Evolutionary conservation across 139 green algal genomes (phyloP), one percentile per base, ranked within the genome.

Genomic region (Volvox africanus): DNA sequence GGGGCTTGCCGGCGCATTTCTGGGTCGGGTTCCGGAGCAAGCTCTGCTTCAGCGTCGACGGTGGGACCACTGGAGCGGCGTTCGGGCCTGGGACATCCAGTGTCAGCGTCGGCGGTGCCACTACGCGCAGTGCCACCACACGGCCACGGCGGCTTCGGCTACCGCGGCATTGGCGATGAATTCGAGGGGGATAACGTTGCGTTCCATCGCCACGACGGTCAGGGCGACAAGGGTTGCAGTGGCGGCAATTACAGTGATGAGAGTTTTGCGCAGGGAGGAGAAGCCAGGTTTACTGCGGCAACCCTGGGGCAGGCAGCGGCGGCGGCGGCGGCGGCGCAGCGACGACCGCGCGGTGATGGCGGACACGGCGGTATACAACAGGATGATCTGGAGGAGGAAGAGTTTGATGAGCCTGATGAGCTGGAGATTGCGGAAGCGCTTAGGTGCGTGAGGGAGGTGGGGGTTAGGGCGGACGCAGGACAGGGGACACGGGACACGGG

Each of bases 361-460:
- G n/a, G n/a, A n/a, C n/a, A n/a, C n/a, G n/a, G n/a, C n/a, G n/a
- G n/a, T 9, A 55, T 55, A 55, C 44, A 55, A 9, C 21, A 2
- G 81, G 16, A 76, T 55, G 80, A 61, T 20, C 30, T 32, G 37
- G 80, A 62, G 62, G 88, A 92, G 0, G 16, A 62, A 3, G 86
- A 68, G 61, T 61, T 26, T 22, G 37, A 80, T 17, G 37, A 80
- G 11, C 21, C 24, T 33, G 88, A 92, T 0, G 88, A 91, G 61
- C 73, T 55, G 61, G 88, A 86, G 62, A 69, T 92, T 67, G 88
- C 65, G 44, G 88, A 75, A 28, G 65, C 76, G 67, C 88, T 92
- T 37, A 92, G 37, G 88, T 92, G 24, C n/a, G 88, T 55, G 9
- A 55, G 44, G 44, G 44, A 55, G 44, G 44, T 55, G 44, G 44